These are phyloP conservation scores for Hamamelis virginiana DNA, from an alignment of 164 flowering plant genomes.

Conservation along the genomic window DNA sequence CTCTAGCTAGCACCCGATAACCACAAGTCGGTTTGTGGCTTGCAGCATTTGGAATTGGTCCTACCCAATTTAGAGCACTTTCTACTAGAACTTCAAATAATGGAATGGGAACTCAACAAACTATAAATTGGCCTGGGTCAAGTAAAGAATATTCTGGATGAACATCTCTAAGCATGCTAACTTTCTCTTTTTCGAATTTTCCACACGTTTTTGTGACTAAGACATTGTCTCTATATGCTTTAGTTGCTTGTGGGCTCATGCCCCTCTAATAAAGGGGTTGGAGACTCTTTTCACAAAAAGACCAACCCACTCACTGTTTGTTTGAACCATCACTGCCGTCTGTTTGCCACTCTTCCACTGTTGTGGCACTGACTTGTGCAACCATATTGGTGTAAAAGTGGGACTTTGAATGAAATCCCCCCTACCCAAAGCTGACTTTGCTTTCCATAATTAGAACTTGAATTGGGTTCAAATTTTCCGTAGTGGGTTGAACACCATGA, in stretches of 20 bases:
- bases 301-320: slow-evolving; percentile 12
- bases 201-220: slow-evolving; percentile 8
- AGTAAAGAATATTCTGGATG: background rate
- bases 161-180: background rate
- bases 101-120: too few relatives aligned
- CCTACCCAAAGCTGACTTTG: background rate
- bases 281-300: background rate
- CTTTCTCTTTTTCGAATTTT: slow-evolving; percentile 8
- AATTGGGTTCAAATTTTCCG: background rate
- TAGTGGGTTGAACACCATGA: background rate
- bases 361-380: background rate
- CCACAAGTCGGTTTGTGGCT: too few relatives aligned
- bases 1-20: too few relatives aligned
- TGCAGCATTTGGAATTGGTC: too few relatives aligned
- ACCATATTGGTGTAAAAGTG: background rate
- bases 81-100: too few relatives aligned
- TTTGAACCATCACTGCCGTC: slow-evolving; percentile 4
- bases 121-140: too few relatives aligned
- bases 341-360: slow-evolving; percentile 3
- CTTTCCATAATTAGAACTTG: background rate
- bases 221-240: background rate
- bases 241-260: background rate
- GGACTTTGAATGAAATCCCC: background rate
- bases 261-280: slow-evolving; percentile 7
- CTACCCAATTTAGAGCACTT: too few relatives aligned